Base-by-base conservation (phyloP, 352 stramenopile genomes). In the Blastocystis sp. region DNA sequence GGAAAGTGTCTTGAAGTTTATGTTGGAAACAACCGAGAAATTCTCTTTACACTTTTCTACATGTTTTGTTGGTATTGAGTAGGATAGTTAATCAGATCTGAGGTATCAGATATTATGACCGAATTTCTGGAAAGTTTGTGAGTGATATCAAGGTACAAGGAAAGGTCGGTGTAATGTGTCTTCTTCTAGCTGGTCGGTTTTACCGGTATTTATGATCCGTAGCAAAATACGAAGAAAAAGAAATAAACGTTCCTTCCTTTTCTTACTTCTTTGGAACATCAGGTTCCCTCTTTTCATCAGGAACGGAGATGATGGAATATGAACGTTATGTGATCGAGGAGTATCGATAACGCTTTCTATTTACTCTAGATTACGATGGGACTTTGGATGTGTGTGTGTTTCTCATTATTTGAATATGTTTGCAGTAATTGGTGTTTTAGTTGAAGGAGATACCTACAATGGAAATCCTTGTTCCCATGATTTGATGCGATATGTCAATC, bases 211-310 rank as follows among this genome's bases (percentile, higher is more conserved):
- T 32, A 12, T 14, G 19, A 63, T 27, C 29, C 12, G 11, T 63
- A 80, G 69, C 69, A 14, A 80, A 80, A 39, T 80, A 80, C 43
- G 69, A 80, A 39, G 69, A 80, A n/a, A 80, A 59, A 52, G 69
- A 80, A n/a, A 24, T 80, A 19, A 80, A 80, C 19, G 52, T 49
- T 9, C 69, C 69, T 37, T n/a, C 43, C 2, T 63, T 80, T 37
- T 80, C 69, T 42, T 80, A 43, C 43, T 80, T 80, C 35, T 80
- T n/a, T 54, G 49, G 52, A 11, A 43, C 49, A 7, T 78, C 66
- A 12, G 32, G 21, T 24, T 80, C 69, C 4, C 49, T 80, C 19
- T 80, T 80, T 35, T 27, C 21, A 12, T 32, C 39, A 27, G 21
- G 49, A 24, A 4, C 58, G 1, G 69, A 80, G n/a, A 80, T 80